Evolutionary conservation across 2,329 filamentous ascomycete species (phyloP).

Genomic region (Penicillium sp.): DNA sequence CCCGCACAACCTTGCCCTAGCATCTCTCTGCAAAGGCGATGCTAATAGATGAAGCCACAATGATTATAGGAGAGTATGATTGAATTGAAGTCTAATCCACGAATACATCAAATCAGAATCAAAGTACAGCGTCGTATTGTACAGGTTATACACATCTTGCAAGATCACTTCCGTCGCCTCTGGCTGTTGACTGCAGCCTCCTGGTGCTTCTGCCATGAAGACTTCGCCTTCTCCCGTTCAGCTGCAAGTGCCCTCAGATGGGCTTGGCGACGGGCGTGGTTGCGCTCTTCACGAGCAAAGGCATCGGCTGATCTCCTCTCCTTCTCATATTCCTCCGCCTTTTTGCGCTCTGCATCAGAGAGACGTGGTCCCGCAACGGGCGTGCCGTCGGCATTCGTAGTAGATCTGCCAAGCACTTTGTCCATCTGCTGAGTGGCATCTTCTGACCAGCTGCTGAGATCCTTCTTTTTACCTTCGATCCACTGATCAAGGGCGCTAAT

Average conservation of each 20-base stretch:
- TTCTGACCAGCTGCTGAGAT: slow-evolving; percentile 20
- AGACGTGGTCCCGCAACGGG: slow-evolving; percentile 20
- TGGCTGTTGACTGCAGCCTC: slow-evolving; percentile 1
- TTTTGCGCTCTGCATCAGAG: slow-evolving; percentile 31
- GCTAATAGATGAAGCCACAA: background rate
- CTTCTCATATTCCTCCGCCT: slow-evolving; percentile 29
- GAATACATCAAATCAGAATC: slow-evolving; percentile 21
- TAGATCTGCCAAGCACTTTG: slow-evolving; percentile 18
- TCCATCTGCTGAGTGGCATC: slow-evolving; percentile 22
- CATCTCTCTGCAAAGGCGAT: no score
- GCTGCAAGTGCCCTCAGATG: slow-evolving; percentile 23
- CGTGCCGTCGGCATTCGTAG: slow-evolving; percentile 21
- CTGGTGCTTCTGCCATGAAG: slow-evolving; percentile 13
- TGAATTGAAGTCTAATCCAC: slow-evolving; percentile 7
- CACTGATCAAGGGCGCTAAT: slow-evolving; percentile 31
- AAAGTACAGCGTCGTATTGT: slow-evolving; percentile 22
- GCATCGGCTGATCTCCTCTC: slow-evolving; percentile 26
- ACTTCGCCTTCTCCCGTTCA: slow-evolving; percentile 24
- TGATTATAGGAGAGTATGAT: background rate
- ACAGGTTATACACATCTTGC: slow-evolving; percentile 21
- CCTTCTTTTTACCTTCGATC: slow-evolving; percentile 31
- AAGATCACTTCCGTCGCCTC: slow-evolving; percentile 11
- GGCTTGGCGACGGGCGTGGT: slow-evolving; percentile 31
- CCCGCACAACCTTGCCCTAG: no score
- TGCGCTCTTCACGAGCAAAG: slow-evolving; percentile 34